These are phyloP conservation scores for Scenedesmus sp. DNA, from an alignment of 163 green algal genomes.

Conservation along the genomic window DNA sequence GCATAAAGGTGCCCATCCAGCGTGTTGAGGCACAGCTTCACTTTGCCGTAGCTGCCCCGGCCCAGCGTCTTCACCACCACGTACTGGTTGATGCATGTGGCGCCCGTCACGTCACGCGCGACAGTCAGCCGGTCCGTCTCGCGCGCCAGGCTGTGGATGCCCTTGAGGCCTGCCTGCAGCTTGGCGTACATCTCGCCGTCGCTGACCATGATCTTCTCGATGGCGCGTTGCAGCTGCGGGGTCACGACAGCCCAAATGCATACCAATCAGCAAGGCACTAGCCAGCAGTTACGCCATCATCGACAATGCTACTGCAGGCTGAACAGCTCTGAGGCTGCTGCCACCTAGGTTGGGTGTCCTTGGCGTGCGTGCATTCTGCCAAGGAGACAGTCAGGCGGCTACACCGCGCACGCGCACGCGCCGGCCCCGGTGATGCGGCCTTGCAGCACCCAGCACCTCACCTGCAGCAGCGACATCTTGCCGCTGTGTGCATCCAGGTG, in stretches of 20 bases:
- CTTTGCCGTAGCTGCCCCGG: constrained; percentile 74
- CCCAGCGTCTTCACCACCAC: constrained; percentile 77
- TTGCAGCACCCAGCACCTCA: neutral
- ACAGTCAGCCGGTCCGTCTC: constrained; percentile 50
- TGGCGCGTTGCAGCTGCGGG: constrained; percentile 50
- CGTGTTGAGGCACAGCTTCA: constrained; percentile 82
- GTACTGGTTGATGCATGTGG: constrained; percentile 79
- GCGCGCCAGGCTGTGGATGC: constrained; percentile 48
- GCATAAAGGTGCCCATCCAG: constrained; percentile 74
- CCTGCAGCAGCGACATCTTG: constrained; percentile 49
- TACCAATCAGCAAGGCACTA: no score
- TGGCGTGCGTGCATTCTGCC: no score
- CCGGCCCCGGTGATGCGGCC: no score
- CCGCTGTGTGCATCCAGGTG: constrained; percentile 8
- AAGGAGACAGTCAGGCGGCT: neutral
- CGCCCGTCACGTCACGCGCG: constrained; percentile 56
- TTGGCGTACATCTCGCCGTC: constrained; percentile 56
- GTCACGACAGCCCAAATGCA: neutral
- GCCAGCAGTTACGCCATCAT: neutral
- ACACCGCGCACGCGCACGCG: no score
- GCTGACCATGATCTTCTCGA: constrained; percentile 52
- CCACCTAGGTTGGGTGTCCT: no score
- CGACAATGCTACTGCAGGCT: neutral
- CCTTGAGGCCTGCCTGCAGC: constrained; percentile 53
- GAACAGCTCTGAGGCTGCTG: neutral